phyloP scores from a whole-genome alignment of 73 alveolate genomes.

The Symbiodinium pilosum region DNA sequence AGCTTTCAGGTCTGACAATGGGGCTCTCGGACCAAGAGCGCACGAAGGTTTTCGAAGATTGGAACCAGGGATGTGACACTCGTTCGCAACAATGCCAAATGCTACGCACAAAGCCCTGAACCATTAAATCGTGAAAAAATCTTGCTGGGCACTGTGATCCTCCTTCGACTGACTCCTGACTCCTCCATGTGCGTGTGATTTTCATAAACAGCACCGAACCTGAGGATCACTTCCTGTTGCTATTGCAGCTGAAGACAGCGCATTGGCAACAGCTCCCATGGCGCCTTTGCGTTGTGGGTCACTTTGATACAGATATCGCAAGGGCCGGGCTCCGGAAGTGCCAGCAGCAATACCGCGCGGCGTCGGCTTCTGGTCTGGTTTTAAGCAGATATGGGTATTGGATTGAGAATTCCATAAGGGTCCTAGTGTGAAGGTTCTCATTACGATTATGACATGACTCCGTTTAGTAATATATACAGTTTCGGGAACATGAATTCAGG shows the following conservation, averaged over 20 bases:
- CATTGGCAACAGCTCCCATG: conserved; percentile 13
- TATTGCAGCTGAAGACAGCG: not conserved
- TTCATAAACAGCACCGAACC: too few species aligned
- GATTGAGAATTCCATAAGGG: too few species aligned
- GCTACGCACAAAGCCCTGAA: too few species aligned
- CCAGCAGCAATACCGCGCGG: not conserved
- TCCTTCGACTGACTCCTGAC: too few species aligned
- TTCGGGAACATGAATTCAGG: not conserved
- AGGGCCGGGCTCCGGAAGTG: not conserved
- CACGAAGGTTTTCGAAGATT: not conserved
- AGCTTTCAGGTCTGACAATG: not conserved
- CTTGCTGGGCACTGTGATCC: too few species aligned
- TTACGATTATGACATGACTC: too few species aligned
- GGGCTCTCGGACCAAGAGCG: not conserved
- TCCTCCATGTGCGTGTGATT: too few species aligned
- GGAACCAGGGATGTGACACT: not conserved
- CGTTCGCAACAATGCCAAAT: not conserved
- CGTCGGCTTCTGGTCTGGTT: not conserved
- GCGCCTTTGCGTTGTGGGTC: not conserved
- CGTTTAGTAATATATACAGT: too few species aligned
- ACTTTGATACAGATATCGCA: not conserved
- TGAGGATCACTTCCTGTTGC: not conserved
- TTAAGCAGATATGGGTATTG: not conserved
- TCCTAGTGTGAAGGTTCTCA: too few species aligned
- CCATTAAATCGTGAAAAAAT: too few species aligned